These are phyloP conservation scores for Claviceps sp. DNA, from an alignment of 2,329 filamentous ascomycete species.

Conservation along the genomic window DNA sequence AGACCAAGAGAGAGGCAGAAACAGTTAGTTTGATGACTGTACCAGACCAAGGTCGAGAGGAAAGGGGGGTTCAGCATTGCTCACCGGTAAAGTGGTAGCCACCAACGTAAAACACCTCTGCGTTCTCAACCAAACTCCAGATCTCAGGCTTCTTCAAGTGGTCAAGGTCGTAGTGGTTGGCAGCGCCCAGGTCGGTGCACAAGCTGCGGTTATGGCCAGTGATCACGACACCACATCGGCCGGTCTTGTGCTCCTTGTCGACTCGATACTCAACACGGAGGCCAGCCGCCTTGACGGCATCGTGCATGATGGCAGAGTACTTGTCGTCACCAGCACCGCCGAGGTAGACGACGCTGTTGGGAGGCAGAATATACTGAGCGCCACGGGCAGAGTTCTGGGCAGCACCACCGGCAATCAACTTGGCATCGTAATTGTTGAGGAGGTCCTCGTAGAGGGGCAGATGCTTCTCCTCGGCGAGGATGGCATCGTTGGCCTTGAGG, in stretches of 20 bases:
- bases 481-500: slow-evolving; percentile 93
- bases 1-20: background rate
- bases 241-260: slow-evolving; percentile 71
- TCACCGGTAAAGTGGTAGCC: slow-evolving; percentile 83
- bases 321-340: slow-evolving; percentile 93
- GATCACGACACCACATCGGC: slow-evolving; percentile 91
- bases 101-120: slow-evolving; percentile 82
- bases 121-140: slow-evolving; percentile 83
- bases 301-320: slow-evolving; percentile 76
- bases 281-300: slow-evolving; percentile 77
- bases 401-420: slow-evolving; percentile 89
- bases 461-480: slow-evolving; percentile 90
- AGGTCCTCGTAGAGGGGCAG: slow-evolving; percentile 84
- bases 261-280: slow-evolving; percentile 91
- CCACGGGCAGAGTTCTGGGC: slow-evolving; percentile 96
- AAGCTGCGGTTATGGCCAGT: slow-evolving; percentile 92
- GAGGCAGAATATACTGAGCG: slow-evolving; percentile 86
- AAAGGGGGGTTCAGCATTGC: background rate
- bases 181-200: slow-evolving; percentile 88
- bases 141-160: slow-evolving; percentile 85
- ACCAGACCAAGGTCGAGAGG: background rate
- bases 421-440: slow-evolving; percentile 80
- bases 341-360: slow-evolving; percentile 83
- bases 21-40: background rate
- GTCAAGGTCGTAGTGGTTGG: slow-evolving; percentile 92